phyloP scores from a whole-genome alignment of 2,329 filamentous ascomycete genomes.

The Xylariaceae sp. region DNA sequence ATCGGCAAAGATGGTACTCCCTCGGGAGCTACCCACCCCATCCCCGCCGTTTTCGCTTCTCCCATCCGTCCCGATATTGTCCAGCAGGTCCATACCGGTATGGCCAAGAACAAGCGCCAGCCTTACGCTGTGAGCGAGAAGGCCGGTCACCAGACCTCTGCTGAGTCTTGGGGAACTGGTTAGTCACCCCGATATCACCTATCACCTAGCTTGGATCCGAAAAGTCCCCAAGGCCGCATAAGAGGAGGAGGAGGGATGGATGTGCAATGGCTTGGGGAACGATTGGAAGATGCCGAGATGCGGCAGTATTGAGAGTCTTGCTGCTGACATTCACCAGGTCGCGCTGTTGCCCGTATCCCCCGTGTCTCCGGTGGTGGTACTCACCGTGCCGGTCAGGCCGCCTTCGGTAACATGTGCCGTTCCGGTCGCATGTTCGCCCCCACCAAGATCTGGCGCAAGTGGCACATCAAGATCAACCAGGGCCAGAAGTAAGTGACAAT shows the following conservation, averaged over 20 bases:
- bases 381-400: conserved; percentile 99
- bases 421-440: conserved; percentile 99
- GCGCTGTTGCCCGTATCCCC: conserved; percentile 99
- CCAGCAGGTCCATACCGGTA: conserved; percentile 97
- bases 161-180: conserved; percentile 99
- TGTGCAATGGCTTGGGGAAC: background rate
- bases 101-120: conserved; percentile 99
- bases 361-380: conserved; percentile 99
- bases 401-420: conserved; percentile 99
- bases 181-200: conserved; percentile 40
- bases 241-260: background rate
- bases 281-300: background rate
- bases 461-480: conserved; percentile 99
- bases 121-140: conserved; percentile 99
- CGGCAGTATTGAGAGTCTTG: conserved; percentile 1
- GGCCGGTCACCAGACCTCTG: conserved; percentile 99
- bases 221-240: background rate
- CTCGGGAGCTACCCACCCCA: conserved; percentile 81
- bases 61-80: conserved; percentile 99
- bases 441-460: conserved; percentile 99
- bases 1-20: conserved; percentile 92
- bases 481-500: conserved; percentile 74
- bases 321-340: conserved; percentile 53
- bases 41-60: conserved; percentile 93
- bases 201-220: conserved; percentile 2